Evolutionary conservation across 2,329 filamentous ascomycete species (phyloP), one percentile per base, ranked within the genome.

Genomic region (Colletotrichum cereale): DNA sequence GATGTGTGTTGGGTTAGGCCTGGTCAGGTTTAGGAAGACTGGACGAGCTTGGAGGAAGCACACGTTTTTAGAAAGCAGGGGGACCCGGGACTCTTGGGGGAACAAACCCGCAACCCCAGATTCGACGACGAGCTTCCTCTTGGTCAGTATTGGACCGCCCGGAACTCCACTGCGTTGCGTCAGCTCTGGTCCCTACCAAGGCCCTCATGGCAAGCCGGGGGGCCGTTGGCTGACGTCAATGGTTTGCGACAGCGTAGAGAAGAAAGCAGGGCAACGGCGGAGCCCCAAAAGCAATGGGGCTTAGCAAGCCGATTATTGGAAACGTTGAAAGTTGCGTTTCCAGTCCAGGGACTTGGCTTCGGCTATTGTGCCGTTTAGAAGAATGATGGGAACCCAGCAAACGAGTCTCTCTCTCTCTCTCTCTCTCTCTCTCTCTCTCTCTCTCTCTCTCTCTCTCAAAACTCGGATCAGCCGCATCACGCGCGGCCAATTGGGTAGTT

Each of bases 121-220:
- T n/a, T n/a, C n/a, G n/a, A 38, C 24, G 16, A 29, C 31, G 18
- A 44, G 36, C 10, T 26, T 5, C 47, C n/a, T 63, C 34, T 10
- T 48, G 61, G 48, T n/a, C 48, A 53, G 36, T 63, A n/a, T 5
- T 53, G 61, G 61, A 53, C 26, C 48, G 34, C 5, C 31, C 5
- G 29, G 52, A 31, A 63, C 61, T 53, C 61, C 61, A 63, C 61
- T 55, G 61, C 11, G 48, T 63, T 63, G 61, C 61, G 61, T 63
- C 61, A 63, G 61, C 61, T 63, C 48, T 53, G 61, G 36, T 63
- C 61, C 61, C 61, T 63, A 63, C 61, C 48, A 63, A 62, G 44
- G 26, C 7, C 61, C 24, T 42, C 36, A 42, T 38, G 48, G 61
- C 34, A 7, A 42, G 24, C 36, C 24, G 36, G 21, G 42, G 24